A percentile compares a stretch with the other conserved stretches of the same genome.
These are phyloP conservation scores for Ascochyta pisi DNA, from an alignment of 2,329 filamentous ascomycete genomes.

Conservation along the genomic window DNA sequence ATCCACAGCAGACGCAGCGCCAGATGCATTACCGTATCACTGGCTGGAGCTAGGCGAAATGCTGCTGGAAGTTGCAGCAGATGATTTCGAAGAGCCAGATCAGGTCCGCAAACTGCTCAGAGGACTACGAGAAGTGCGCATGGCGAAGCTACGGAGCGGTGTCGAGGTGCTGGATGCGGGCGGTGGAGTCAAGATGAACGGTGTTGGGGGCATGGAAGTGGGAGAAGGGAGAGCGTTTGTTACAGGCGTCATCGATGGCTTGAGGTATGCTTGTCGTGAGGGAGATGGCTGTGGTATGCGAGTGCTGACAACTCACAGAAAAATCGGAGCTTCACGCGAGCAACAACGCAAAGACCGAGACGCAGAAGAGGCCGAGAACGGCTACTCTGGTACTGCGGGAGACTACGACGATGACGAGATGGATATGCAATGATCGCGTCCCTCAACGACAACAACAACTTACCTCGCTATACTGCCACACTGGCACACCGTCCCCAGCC, in stretches of 20 bases:
- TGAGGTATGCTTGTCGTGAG: slow-evolving; percentile 57
- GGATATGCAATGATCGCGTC: slow-evolving; percentile 42
- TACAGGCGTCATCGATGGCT: slow-evolving; percentile 82
- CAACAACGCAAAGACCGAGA: slow-evolving; percentile 78
- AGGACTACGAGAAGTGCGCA: slow-evolving; percentile 84
- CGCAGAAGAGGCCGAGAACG: slow-evolving; percentile 67
- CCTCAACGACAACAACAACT: neutral
- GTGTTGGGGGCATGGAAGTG: slow-evolving; percentile 92
- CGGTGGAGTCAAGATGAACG: slow-evolving; percentile 75
- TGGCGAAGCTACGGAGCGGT: slow-evolving; percentile 84
- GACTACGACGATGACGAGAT: slow-evolving; percentile 65
- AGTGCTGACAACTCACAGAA: slow-evolving; percentile 56
- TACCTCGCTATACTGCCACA: neutral
- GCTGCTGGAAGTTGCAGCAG: slow-evolving; percentile 81
- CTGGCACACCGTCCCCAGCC: neutral
- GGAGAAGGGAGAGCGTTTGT: slow-evolving; percentile 87
- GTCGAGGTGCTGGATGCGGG: slow-evolving; percentile 74
- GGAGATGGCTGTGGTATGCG: no score
- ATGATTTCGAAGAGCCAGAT: slow-evolving; percentile 79
- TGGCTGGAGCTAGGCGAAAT: slow-evolving; percentile 93
- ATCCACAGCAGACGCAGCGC: slow-evolving; percentile 72
- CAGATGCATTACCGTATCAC: slow-evolving; percentile 84
- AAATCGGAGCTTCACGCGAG: slow-evolving; percentile 82
- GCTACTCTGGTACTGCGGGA: slow-evolving; percentile 61
- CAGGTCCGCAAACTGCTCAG: slow-evolving; percentile 77